These are phyloP conservation scores for Acaromyces ingoldii DNA, from an alignment of 1,284 basidiomycete genomes.

Conservation along the genomic window DNA sequence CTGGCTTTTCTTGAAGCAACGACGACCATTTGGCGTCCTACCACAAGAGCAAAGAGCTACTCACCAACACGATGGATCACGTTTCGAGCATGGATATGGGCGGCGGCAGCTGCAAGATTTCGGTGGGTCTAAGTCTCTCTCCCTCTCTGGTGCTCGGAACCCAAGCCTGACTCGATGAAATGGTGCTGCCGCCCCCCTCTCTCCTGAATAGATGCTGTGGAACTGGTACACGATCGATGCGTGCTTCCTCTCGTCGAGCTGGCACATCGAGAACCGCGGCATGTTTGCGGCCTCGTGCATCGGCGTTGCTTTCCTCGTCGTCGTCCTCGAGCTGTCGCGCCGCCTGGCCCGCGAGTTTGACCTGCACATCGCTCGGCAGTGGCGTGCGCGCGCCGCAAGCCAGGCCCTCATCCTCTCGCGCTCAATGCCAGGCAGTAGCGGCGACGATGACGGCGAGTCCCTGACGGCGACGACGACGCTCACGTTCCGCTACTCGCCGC, in stretches of 20 bases:
- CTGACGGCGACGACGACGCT: neutral
- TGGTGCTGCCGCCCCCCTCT: no score
- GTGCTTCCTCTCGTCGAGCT: constrained; percentile 35
- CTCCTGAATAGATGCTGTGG: constrained; percentile 10
- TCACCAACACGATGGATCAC: constrained; percentile 1
- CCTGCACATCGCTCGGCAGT: constrained; percentile 23
- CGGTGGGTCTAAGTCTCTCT: constrained; percentile 2
- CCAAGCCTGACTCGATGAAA: no score
- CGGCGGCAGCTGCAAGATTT: constrained; percentile 6
- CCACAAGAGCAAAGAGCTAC: no score
- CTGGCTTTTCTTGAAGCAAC: no score
- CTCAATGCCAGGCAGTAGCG: neutral
- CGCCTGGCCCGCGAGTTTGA: constrained; percentile 40
- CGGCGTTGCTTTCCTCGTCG: constrained; percentile 37
- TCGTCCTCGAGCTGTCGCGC: constrained; percentile 37
- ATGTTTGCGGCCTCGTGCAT: constrained; percentile 44
- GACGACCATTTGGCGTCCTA: no score
- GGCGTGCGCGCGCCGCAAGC: constrained; percentile 14
- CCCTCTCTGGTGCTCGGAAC: no score
- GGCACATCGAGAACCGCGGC: constrained; percentile 25
- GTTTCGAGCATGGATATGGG: constrained; percentile 2
- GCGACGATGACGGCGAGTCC: no score
- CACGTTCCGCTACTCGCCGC: constrained; percentile 3
- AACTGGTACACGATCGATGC: constrained; percentile 14
- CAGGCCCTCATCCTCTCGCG: no score